A percentile compares a stretch with the other conserved stretches of the same genome.
Evolutionary conservation across 2,329 filamentous ascomycete genomes (phyloP).

Genomic region (Drechslerella dactyloides): DNA sequence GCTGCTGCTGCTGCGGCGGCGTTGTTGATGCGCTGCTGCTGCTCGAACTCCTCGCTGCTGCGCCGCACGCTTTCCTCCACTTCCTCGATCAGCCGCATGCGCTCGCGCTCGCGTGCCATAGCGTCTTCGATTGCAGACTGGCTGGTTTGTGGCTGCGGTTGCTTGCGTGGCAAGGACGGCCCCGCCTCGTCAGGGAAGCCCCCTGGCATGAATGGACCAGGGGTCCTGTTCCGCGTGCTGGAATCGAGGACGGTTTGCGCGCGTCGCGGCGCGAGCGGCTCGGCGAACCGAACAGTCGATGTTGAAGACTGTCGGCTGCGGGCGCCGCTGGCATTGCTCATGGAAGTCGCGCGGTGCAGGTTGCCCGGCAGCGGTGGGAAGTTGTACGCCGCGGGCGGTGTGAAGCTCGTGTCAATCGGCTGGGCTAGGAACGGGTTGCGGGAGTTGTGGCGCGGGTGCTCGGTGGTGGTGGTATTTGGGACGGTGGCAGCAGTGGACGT

Average conservation of each 20-base stretch:
- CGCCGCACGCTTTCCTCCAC: constrained; percentile 46
- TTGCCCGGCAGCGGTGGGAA: constrained; percentile 48
- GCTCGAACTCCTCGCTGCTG: constrained; percentile 44
- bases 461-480: neutral
- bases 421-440: constrained; percentile 46
- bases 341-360: constrained; percentile 42
- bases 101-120: constrained; percentile 28
- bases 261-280: constrained; percentile 36
- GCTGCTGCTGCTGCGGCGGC: constrained; percentile 18
- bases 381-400: constrained; percentile 33
- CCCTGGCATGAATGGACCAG: constrained; percentile 37
- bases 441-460: constrained; percentile 32
- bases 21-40: constrained; percentile 40
- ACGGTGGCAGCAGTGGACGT: neutral
- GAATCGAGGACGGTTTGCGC: constrained; percentile 39
- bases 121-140: constrained; percentile 45
- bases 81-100: constrained; percentile 47
- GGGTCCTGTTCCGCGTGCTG: constrained; percentile 16
- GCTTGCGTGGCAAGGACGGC: neutral
- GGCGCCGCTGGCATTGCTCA: constrained; percentile 34
- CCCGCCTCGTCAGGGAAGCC: constrained; percentile 35
- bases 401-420: constrained; percentile 44
- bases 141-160: constrained; percentile 33
- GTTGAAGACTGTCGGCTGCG: constrained; percentile 50
- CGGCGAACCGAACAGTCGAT: constrained; percentile 46